These are phyloP conservation scores for Phylloporus sp. DNA, from an alignment of 768 basidiomycete genomes.

Conservation along the genomic window DNA sequence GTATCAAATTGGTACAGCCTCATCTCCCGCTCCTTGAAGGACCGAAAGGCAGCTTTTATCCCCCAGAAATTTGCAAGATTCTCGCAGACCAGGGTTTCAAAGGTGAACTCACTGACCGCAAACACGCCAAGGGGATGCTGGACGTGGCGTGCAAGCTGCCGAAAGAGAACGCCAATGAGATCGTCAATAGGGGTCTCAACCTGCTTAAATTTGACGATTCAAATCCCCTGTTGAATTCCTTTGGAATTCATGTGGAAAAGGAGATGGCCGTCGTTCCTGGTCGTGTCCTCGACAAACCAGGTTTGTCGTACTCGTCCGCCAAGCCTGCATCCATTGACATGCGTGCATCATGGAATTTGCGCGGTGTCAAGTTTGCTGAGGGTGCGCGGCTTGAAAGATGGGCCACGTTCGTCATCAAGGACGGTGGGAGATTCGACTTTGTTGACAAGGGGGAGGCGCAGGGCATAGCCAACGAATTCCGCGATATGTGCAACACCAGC, in stretches of 20 bases:
- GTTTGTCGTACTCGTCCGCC: slow-evolving; percentile 37
- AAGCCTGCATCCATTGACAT: slow-evolving; percentile 31
- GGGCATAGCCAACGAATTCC: slow-evolving; percentile 46
- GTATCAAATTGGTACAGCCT: slow-evolving; percentile 33
- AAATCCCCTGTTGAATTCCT: slow-evolving; percentile 34
- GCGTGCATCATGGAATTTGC: slow-evolving; percentile 49
- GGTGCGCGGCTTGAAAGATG: slow-evolving; percentile 57
- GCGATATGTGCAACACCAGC: slow-evolving; percentile 55
- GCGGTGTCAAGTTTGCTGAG: slow-evolving; percentile 51
- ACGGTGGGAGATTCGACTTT: slow-evolving; percentile 56
- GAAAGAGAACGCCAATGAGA: slow-evolving; percentile 42
- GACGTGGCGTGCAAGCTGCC: slow-evolving; percentile 44
- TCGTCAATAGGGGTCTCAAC: slow-evolving; percentile 39
- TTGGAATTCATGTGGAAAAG: slow-evolving; percentile 42
- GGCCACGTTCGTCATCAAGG: slow-evolving; percentile 66
- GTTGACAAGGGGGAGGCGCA: slow-evolving; percentile 42
- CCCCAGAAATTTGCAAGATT: slow-evolving; percentile 48
- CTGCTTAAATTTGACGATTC: slow-evolving; percentile 39
- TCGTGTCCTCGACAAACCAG: slow-evolving; percentile 45
- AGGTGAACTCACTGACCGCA: slow-evolving; percentile 45
- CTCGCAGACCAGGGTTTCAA: slow-evolving; percentile 37
- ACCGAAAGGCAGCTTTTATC: slow-evolving; percentile 34
- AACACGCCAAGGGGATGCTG: slow-evolving; percentile 48
- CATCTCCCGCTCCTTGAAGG: slow-evolving; percentile 40
- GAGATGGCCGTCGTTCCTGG: slow-evolving; percentile 55